Evolutionary conservation across 345 rosid species (phyloP), one percentile per base, ranked within the genome.

Genomic region (Bruguiera parviflora): DNA sequence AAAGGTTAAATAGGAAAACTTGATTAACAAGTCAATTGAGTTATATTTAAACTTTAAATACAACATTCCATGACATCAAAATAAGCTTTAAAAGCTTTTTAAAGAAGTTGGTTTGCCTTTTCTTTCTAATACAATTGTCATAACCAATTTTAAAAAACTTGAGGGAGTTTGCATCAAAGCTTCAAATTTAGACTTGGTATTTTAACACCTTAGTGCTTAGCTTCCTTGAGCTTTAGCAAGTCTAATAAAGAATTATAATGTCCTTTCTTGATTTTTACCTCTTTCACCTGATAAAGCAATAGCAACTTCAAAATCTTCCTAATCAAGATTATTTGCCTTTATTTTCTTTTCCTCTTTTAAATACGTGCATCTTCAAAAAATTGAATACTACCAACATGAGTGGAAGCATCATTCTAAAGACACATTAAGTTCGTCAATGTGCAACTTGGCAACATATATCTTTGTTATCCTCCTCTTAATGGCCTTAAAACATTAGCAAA

Each of bases 221-320:
- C 35, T 32, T 32, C 6, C 8, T 6, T 5, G 6, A 32, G 35
- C 7, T 32, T 32, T 1, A 27, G 72, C 69, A 91, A 74, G 46
- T 58, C 90, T 64, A 88, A 29, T 82, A 89, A 80, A 32, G 85
- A 67, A 64, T 83, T 92, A 78, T 89, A 94, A 58, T 89, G 83
- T 7, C 97, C 98, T 67, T 78, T 87, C 82, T 86, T 89, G n/a
- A 94, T 88, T 71, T 93, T 94, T 77, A 83, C 87, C 53, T 87
- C 95, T 11, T 88, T 81, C 73, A 88, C 96, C 67, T 61, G 75
- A 73, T 87, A 89, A 51, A 91, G 82, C 43, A 88, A 84, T 25
- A 91, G 88, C 96, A 21, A 94, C 88, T 20, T 91, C 71, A 65
- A 91, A 79, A 78, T 89, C 97, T 67, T 91, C 95, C 96, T 91